Evolutionary conservation across 441 rosid species (phyloP).

Genomic region (Erodium moschatum): DNA sequence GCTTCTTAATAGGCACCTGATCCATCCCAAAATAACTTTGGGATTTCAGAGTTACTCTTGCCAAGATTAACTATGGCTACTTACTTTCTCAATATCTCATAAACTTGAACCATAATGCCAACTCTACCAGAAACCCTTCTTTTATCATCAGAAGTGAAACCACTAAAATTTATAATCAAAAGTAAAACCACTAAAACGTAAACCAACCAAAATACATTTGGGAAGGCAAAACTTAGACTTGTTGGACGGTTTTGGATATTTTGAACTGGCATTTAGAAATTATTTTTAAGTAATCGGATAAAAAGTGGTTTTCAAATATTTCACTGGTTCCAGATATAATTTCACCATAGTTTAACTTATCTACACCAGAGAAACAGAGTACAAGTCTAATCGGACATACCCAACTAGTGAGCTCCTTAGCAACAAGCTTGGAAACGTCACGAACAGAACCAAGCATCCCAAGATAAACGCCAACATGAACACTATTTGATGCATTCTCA

Average conservation of each 20-base stretch:
- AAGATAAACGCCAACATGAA: constrained; percentile 68
- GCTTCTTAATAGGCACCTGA: neutral
- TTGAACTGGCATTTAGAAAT: neutral
- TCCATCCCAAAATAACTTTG: neutral
- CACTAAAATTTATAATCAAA: neutral
- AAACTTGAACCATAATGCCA: neutral
- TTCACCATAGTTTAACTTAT: neutral
- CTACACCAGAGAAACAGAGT: neutral
- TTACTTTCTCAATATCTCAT: neutral
- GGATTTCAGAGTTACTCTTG: neutral
- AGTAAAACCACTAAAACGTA: neutral
- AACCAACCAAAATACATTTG: neutral
- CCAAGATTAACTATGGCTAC: neutral
- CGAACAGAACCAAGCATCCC: constrained; percentile 85
- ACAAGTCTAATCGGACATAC: constrained; percentile 37
- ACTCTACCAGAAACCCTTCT: neutral
- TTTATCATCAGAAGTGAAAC: neutral
- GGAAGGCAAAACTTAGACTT: neutral
- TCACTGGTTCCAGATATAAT: neutral
- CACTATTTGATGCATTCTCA: constrained; percentile 72
- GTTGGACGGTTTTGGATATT: neutral
- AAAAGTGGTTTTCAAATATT: neutral
- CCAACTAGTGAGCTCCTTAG: constrained; percentile 96
- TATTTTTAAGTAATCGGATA: neutral
- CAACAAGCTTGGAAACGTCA: constrained; percentile 91